These are phyloP conservation scores for Fraxinus cuspidata DNA, from an alignment of 257 asterid species.

Conservation along the genomic window DNA sequence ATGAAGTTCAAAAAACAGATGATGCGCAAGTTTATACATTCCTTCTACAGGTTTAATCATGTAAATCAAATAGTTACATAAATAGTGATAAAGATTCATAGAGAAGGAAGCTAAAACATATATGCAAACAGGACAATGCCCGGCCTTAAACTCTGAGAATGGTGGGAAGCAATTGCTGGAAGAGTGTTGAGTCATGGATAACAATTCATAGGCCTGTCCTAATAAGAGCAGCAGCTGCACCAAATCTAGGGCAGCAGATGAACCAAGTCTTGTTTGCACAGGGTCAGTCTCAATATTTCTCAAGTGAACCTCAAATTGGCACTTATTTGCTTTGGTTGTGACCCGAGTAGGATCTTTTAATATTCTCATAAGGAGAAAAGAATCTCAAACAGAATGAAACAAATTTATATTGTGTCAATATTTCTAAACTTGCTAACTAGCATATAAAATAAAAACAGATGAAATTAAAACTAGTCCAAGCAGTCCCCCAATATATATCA, in stretches of 20 bases:
- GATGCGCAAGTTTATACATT: not conserved
- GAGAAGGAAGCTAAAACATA: not conserved
- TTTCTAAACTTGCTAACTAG: not conserved
- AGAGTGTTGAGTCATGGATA: not conserved
- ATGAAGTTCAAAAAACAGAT: not conserved
- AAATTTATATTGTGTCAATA: not conserved
- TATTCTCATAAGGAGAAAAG: not conserved
- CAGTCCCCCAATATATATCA: not conserved
- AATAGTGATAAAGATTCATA: not conserved
- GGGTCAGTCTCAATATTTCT: not conserved
- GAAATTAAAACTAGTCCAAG: not conserved
- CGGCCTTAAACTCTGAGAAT: not conserved
- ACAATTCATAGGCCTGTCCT: not conserved
- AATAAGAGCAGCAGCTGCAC: not conserved
- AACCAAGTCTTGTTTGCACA: not conserved
- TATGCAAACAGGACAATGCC: not conserved
- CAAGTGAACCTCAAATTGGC: not conserved
- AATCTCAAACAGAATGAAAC: not conserved
- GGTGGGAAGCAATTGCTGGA: not conserved
- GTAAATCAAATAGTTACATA: not conserved
- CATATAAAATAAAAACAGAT: too few relatives aligned
- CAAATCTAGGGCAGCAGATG: not conserved
- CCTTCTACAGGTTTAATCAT: not conserved
- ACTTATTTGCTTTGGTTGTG: not conserved
- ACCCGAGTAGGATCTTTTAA: not conserved